Conservation (phyloP, 371 early-diverging fungal genomes). For the Fennellomyces sp. region DNA sequence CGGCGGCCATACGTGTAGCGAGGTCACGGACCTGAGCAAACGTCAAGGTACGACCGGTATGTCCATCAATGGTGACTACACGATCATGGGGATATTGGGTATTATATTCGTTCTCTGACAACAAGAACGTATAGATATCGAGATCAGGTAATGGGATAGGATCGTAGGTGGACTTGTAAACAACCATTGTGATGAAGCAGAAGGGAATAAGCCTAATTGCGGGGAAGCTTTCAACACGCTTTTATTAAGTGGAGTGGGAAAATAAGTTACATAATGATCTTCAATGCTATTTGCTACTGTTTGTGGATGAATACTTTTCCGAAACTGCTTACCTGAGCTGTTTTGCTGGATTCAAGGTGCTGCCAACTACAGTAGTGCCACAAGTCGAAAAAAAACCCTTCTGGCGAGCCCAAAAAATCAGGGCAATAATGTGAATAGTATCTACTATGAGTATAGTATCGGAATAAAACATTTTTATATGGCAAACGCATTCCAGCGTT, state of each 20-base stretch:
- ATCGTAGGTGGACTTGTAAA: slow-evolving; percentile 16
- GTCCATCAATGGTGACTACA: slow-evolving; percentile 62
- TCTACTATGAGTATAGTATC: background rate
- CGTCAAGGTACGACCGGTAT: slow-evolving; percentile 56
- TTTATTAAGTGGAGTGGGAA: slow-evolving; percentile 13
- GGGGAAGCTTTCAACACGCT: background rate
- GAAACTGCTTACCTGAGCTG: slow-evolving; percentile 4
- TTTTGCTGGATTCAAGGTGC: background rate
- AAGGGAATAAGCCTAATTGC: background rate
- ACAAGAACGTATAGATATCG: slow-evolving; percentile 70
- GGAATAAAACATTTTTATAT: no score
- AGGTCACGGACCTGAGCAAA: slow-evolving; percentile 57
- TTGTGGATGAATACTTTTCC: background rate
- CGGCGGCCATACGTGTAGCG: slow-evolving; percentile 63
- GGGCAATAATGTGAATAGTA: background rate
- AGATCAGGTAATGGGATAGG: slow-evolving; percentile 59
- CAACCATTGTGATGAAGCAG: slow-evolving; percentile 5
- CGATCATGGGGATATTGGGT: slow-evolving; percentile 30
- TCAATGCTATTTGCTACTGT: slow-evolving; percentile 6
- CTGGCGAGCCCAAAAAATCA: background rate
- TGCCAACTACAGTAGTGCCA: background rate
- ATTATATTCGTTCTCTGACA: slow-evolving; percentile 34
- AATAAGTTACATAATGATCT: slow-evolving; percentile 9
- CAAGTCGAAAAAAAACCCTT: no score
- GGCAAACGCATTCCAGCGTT: no score